Conservation (phyloP, 129 eudicot species). For the Ambrosia artemisiifolia region DNA sequence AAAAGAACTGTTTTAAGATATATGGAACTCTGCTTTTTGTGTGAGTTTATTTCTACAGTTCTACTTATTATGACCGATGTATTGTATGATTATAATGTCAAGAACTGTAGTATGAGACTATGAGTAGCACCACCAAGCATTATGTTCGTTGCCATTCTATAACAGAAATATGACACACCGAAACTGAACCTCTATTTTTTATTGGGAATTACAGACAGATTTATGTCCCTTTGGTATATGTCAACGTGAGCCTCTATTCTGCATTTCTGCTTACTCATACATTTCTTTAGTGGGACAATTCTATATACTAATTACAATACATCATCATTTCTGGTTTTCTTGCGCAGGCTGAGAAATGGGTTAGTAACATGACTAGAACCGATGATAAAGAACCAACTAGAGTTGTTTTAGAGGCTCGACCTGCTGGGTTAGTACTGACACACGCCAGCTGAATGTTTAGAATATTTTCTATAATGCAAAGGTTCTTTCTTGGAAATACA, state of each 20-base stretch:
- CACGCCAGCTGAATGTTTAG: background rate
- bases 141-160: background rate
- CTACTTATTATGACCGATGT: background rate
- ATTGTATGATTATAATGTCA: background rate
- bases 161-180: background rate
- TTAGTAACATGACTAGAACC: conserved; percentile 61
- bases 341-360: conserved; percentile 77
- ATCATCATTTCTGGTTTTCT: background rate
- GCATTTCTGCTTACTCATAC: background rate
- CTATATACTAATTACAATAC: background rate
- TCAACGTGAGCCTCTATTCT: background rate
- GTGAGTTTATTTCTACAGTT: background rate
- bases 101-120: background rate
- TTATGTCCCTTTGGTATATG: too few species aligned
- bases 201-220: too few species aligned
- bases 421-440: conserved; percentile 51
- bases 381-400: conserved; percentile 35
- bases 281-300: background rate
- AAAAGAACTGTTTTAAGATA: too few species aligned
- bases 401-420: conserved; percentile 61
- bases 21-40: background rate
- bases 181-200: background rate
- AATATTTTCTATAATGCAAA: background rate
- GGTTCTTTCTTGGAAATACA: background rate
- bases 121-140: background rate